Evolutionary conservation across 495 filamentous ascomycete genomes (phyloP), one percentile per base, ranked within the genome.

Genomic region (Neurospora tetraspora): DNA sequence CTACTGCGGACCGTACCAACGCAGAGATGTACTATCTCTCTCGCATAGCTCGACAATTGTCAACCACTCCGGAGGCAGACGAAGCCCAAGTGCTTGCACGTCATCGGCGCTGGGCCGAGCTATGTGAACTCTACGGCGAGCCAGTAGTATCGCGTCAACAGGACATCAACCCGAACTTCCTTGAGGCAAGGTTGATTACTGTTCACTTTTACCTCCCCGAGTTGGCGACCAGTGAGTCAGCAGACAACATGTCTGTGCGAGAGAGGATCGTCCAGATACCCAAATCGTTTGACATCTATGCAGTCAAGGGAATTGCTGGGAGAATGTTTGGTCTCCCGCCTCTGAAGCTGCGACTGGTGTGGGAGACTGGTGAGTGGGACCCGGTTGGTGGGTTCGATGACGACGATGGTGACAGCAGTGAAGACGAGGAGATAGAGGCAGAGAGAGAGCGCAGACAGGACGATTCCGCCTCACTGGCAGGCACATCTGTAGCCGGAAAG

Each of bases 11-110:
- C 74, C 89, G 96, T 23, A 85, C 86, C 65, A 94, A 98, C 76
- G 93, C 92, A 14, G 96, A 99, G 71, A 90, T 94, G 77, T 99
- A 94, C 81, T 99, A 98, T 78, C 88, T 98, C 12, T 90, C 89
- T 7, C 87, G 89, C 38, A 94, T 98, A 70, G 92, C 86, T 20
- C 89, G 89, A 69, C 91, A 92, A 76, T 83, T 97, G 23, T 89
- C 91, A 18, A 84, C 84, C 11, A 86, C 85, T 0, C 84, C 90
- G 0, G 82, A 88, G 73, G 81, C 80, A 1, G 82, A 85, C n/a
- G 87, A 90, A 74, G 75, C 77, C 4, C 77, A 78, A 3, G 85
- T 92, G 10, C 82, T 91, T 8, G 81, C 81, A 9, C 74, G 82
- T 20, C 93, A 98, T 78, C 88, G 85, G 3, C 86, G 94, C 4